phyloP scores from a whole-genome alignment of 805 yeast species.

The Candida loeiensis region DNA sequence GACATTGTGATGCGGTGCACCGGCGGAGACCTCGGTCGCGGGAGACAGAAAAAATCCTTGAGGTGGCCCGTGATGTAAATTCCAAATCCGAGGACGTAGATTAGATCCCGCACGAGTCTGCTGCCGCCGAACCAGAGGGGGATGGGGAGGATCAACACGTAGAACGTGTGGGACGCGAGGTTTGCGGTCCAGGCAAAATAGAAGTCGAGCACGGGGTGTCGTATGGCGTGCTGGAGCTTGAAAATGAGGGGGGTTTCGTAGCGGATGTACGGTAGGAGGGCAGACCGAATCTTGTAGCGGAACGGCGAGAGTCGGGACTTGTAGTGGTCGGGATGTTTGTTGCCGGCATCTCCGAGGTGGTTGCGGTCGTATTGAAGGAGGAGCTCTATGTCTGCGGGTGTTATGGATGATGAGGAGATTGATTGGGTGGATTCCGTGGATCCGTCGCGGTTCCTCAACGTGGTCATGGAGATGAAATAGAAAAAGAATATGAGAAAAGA shows the following conservation, averaged over 20 bases:
- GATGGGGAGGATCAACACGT: constrained; percentile 81
- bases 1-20: constrained; percentile 84
- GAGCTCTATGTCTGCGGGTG: constrained; percentile 11
- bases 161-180: constrained; percentile 90
- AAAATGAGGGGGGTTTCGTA: constrained; percentile 62
- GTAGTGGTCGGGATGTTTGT: constrained; percentile 65
- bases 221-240: constrained; percentile 47
- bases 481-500: not conserved
- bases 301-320: constrained; percentile 50
- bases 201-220: constrained; percentile 55
- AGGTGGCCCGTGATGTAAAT: constrained; percentile 68
- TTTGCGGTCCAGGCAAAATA: constrained; percentile 88
- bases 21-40: constrained; percentile 92
- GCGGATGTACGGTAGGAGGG: constrained; percentile 54
- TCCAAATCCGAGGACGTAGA: constrained; percentile 61
- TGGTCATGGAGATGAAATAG: constrained; percentile 1
- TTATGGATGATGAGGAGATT: not conserved
- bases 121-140: constrained; percentile 78
- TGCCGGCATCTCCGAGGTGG: constrained; percentile 63
- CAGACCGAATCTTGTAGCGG: constrained; percentile 52
- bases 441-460: not conserved
- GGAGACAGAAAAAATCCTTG: constrained; percentile 85
- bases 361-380: constrained; percentile 12
- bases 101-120: constrained; percentile 55
- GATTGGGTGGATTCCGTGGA: not conserved